Base-by-base conservation (phyloP, 495 filamentous ascomycete genomes). In the Penicillium ochrochloron region DNA sequence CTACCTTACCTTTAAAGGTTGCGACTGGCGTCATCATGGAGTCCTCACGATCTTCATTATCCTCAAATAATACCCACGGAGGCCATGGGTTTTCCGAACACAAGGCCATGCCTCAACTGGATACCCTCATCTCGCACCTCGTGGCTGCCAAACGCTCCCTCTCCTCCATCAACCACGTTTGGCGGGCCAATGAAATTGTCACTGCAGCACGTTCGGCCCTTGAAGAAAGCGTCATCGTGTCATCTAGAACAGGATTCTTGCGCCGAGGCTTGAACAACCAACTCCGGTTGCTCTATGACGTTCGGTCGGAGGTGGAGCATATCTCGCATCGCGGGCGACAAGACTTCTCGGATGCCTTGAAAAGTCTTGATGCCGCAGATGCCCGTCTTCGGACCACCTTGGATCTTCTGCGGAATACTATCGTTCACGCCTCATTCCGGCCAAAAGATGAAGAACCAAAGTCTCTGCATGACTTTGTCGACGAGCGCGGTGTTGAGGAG, bases 101-200 rank as follows among this genome's bases (percentile, higher is more conserved):
- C 27, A 44, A 44, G 25, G n/a, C 19, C 5, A 44, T 44, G 56
- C 39, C 56, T 21, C 56, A 58, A 33, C 84, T 95, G 58, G 91
- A 95, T 60, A 86, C 84, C 3, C 86, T 97, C 31, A 89, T 97
- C 50, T 82, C 84, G 2, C 87, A 96, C 78, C 90, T 98, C 31
- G 84, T 97, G 17, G 89, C 89, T 44, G 91, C 96, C 4, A 99
- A 98, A 78, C 87, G 92, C 29, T 94, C 94, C 9, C 86, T 99
- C 3, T 90, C 91, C n/a, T 93, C 92, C 2, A 92, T 94, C 67
- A 85, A 79, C 52, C 88, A 93, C 66, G 92, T 97, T 44, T 88
- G 89, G 75, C 91, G 92, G 46, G 95, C 94, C 61, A 92, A 96
- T 71, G 89, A 94, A 68, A 88, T 99, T 41, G 91, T 95, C 48